Evolutionary conservation across 1,284 basidiomycete genomes (phyloP), one percentile per base, ranked within the genome.

Genomic region (Pholiota adiposa): DNA sequence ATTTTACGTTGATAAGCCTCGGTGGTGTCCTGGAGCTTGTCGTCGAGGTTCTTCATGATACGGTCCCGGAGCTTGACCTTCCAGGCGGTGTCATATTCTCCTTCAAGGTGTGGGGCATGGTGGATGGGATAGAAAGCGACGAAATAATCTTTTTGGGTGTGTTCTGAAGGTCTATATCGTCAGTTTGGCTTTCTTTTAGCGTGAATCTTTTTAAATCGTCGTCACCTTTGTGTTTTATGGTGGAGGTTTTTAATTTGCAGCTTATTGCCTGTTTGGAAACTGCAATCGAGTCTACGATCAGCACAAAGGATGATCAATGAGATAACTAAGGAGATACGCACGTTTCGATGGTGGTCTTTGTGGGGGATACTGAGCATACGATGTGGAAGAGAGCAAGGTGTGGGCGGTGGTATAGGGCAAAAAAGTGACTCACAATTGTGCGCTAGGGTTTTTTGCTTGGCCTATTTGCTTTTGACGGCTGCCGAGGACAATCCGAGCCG

Each of bases 371-470:
- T 53, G 41, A 31, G 56, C 50, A 52, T 51, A 58, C 40, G 40
- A 48, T 36, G 51, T 52, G 50, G 56, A 41, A 11, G 50, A 40
- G 43, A 33, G 18, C 18, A 58, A 46, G 43, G 33, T 19, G 29
- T 38, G 6, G 36, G 4, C 16, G 21, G 27, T 50, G 21, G 33
- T 19, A 36, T 16, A 23, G n/a, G 38, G 38, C 34, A 54, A 43
- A 46, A n/a, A 6, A 27, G 8, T 51, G 41, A 46, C 41, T 46
- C 50, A 51, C 40, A 19, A 43, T 61, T 62, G 63, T 59, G 63
- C 63, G 54, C 51, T 65, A 65, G 63, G 63, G 63, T 65, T 65
- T 62, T 63, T 19, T 44, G 46, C 53, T 62, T 65, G 63, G 34
- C 21, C 38, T 64, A 21, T 38, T 64, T 64, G 63, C 11, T n/a